phyloP scores from a whole-genome alignment of 306 rosid genomes.

The Parietaria judaica region DNA sequence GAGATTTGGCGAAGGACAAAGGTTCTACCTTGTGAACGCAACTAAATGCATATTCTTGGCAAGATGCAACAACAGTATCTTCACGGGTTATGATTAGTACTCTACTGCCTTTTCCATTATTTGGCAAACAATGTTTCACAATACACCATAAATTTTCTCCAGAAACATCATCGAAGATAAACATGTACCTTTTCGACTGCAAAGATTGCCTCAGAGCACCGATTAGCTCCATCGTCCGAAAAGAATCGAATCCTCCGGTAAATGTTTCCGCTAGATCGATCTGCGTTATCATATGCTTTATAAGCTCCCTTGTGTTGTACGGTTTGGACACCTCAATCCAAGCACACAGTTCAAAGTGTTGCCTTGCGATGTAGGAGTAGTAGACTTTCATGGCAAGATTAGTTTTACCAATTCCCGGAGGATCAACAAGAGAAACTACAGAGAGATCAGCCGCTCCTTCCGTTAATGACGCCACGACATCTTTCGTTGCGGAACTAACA shows the following conservation, averaged over 20 bases:
- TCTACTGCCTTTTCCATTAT: constrained; percentile 5
- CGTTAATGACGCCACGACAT: neutral
- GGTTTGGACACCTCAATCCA: too few relatives aligned
- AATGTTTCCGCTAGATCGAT: too few relatives aligned
- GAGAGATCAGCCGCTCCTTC: neutral
- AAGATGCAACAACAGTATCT: neutral
- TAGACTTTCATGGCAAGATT: neutral
- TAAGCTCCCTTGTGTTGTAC: neutral
- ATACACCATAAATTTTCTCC: neutral
- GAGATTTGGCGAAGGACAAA: neutral
- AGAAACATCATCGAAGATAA: constrained; percentile 17
- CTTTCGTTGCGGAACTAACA: neutral
- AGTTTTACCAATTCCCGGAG: neutral
- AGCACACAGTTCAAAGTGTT: too few relatives aligned
- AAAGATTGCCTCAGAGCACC: neutral
- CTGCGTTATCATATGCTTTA: too few relatives aligned
- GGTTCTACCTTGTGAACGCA: neutral
- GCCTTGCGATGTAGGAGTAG: too few relatives aligned
- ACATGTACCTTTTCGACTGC: neutral
- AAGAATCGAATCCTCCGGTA: neutral
- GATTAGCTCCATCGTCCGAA: neutral
- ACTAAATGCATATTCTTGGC: too few relatives aligned
- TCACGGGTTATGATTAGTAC: constrained; percentile 9
- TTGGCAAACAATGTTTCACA: constrained; percentile 2
- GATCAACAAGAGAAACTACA: neutral